These are phyloP conservation scores for Saturnispora kantuleensis DNA, from an alignment of 805 yeast species.

Conservation along the genomic window DNA sequence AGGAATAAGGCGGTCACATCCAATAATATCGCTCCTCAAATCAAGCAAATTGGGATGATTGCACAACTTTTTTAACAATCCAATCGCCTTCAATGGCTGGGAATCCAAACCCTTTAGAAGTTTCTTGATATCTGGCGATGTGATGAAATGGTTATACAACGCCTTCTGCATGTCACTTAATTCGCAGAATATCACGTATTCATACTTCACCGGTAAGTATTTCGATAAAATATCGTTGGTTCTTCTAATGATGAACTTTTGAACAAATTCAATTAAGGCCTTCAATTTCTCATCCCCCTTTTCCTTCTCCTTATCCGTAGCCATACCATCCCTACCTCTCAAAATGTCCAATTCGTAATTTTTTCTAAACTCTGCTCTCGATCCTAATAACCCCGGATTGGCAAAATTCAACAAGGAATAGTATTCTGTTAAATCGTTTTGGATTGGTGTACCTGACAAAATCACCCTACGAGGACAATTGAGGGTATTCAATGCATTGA, in stretches of 20 bases:
- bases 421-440: conserved; percentile 89
- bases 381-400: conserved; percentile 86
- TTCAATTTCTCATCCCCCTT: conserved; percentile 60
- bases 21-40: conserved; percentile 70
- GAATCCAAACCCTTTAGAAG: conserved; percentile 59
- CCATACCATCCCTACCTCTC: conserved; percentile 81
- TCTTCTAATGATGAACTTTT: conserved; percentile 85
- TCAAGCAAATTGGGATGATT: conserved; percentile 85
- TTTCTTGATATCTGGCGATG: conserved; percentile 67
- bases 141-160: conserved; percentile 63
- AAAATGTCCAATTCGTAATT: conserved; percentile 76
- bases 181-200: conserved; percentile 90
- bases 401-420: conserved; percentile 86
- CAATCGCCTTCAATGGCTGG: conserved; percentile 86
- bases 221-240: conserved; percentile 92
- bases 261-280: conserved; percentile 67
- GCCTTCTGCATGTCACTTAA: conserved; percentile 66
- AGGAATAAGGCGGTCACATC: conserved; percentile 56
- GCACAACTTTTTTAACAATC: conserved; percentile 78
- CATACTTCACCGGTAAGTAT: conserved; percentile 91
- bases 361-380: conserved; percentile 73
- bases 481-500: conserved; percentile 74
- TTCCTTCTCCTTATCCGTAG: conserved; percentile 66
- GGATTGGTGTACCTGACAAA: conserved; percentile 93
- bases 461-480: conserved; percentile 84